Conservation (phyloP, 176 grass and related monocot species). For the Saccharum officinarum region DNA sequence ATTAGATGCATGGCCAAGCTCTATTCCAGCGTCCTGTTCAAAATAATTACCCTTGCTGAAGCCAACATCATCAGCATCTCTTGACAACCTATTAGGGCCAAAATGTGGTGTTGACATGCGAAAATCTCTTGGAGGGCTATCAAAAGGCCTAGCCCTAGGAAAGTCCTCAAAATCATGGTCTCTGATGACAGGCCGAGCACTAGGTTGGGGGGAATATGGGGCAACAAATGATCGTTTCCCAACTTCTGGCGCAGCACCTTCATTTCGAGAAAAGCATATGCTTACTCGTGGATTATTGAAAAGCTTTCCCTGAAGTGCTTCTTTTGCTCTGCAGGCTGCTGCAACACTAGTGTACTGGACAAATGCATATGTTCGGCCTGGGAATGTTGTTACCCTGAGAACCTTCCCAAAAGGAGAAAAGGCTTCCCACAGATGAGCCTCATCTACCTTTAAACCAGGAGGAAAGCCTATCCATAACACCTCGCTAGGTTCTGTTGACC, state of each 20-base stretch:
- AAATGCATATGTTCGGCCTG: conserved; percentile 87
- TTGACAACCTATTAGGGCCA: conserved; percentile 29
- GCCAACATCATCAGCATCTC: conserved; percentile 42
- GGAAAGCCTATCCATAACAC: conserved; percentile 96
- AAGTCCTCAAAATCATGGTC: conserved; percentile 43
- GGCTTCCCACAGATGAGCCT: conserved; percentile 59
- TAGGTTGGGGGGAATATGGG: conserved; percentile 39
- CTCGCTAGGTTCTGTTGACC: conserved; percentile 77
- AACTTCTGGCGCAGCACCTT: conserved; percentile 47
- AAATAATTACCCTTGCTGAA: conserved; percentile 48
- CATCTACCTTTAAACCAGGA: conserved; percentile 61
- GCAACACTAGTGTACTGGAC: conserved; percentile 69
- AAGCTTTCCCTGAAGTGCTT: conserved; percentile 91
- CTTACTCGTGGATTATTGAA: conserved; percentile 89
- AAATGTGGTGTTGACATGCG: conserved; percentile 33
- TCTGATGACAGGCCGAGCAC: conserved; percentile 18
- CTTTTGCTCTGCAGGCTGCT: conserved; percentile 87
- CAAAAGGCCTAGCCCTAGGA: conserved; percentile 40
- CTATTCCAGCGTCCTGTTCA: conserved; percentile 30
- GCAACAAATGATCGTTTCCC: conserved; percentile 36
- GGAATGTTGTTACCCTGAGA: conserved; percentile 80
- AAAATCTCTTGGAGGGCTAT: conserved; percentile 56
- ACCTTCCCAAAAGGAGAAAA: conserved; percentile 89
- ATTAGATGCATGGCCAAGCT: conserved; percentile 26
- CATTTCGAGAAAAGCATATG: conserved; percentile 91